phyloP scores from a whole-genome alignment of 352 stramenopile genomes.

The Phytophthora citrophthora region DNA sequence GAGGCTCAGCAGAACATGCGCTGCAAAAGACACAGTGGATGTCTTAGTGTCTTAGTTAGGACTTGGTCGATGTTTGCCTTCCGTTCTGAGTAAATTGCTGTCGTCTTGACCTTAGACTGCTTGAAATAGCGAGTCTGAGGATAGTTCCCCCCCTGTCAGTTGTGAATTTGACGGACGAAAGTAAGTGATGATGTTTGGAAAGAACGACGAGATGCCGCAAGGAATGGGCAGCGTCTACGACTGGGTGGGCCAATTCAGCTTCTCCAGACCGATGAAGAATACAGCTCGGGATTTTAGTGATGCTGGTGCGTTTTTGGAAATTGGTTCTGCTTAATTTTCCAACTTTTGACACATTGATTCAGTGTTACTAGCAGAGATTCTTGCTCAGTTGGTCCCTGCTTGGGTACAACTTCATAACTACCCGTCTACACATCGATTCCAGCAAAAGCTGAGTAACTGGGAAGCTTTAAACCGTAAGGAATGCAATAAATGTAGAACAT shows the following conservation, averaged over 20 bases:
- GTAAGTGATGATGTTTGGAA: slow-evolving; percentile 23
- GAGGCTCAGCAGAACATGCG: too few relatives aligned
- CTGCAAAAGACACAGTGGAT: too few relatives aligned
- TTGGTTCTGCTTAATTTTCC: not conserved
- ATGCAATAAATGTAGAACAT: not conserved
- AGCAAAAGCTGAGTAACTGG: slow-evolving; percentile 67
- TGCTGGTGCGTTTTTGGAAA: slow-evolving; percentile 16
- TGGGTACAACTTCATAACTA: slow-evolving; percentile 64
- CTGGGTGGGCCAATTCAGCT: slow-evolving; percentile 52
- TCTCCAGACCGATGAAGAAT: slow-evolving; percentile 49
- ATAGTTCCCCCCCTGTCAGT: not conserved
- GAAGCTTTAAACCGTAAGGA: slow-evolving; percentile 59
- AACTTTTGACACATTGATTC: not conserved
- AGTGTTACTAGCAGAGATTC: slow-evolving; percentile 58
- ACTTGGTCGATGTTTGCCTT: not conserved
- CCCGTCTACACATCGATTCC: slow-evolving; percentile 39
- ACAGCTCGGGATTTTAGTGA: slow-evolving; percentile 60
- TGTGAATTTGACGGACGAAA: slow-evolving; percentile 4
- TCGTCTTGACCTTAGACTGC: not conserved
- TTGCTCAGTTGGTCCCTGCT: slow-evolving; percentile 52
- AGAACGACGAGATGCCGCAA: slow-evolving; percentile 19
- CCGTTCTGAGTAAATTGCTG: not conserved
- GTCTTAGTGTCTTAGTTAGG: too few relatives aligned
- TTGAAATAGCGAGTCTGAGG: slow-evolving; percentile 13
- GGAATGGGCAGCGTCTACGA: slow-evolving; percentile 42